Percentiles rank a stretch among this genome's conserved stretches.
Evolutionary conservation across 176 grass and related monocot species (phyloP).

Genomic region (Triticum dicoccoides): DNA sequence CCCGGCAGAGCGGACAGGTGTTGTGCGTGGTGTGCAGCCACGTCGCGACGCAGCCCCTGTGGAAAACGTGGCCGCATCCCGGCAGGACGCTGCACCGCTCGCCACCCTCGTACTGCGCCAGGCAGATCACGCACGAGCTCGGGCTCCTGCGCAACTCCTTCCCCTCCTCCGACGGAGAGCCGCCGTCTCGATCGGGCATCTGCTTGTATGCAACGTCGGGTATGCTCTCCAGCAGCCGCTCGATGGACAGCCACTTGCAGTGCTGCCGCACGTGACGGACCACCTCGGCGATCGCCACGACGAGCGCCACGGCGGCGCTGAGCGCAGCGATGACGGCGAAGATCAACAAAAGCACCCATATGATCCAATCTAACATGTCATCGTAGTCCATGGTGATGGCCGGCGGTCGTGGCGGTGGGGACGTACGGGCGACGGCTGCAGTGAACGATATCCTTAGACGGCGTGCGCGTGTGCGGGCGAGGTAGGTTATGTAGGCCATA

Average conservation of each 20-base stretch:
- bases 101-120: conserved; percentile 4
- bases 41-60: conserved; percentile 3
- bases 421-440: neutral
- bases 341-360: neutral
- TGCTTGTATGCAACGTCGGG: conserved; percentile 4
- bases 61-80: conserved; percentile 16
- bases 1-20: conserved; percentile 29
- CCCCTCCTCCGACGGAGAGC: no score
- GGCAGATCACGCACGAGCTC: conserved; percentile 12
- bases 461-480: neutral
- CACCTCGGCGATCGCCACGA: neutral
- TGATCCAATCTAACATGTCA: neutral
- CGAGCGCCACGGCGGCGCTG: neutral
- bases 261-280: neutral
- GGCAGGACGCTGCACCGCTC: conserved; percentile 26
- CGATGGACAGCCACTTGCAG: neutral
- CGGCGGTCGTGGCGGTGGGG: no score
- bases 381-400: neutral
- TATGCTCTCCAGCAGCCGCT: conserved; percentile 20
- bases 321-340: neutral
- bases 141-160: neutral
- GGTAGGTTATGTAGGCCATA: neutral
- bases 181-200: neutral
- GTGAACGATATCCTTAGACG: neutral
- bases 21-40: conserved; percentile 1